phyloP scores from a whole-genome alignment of 2,329 filamentous ascomycete species.

The Pseudocercospora musae region DNA sequence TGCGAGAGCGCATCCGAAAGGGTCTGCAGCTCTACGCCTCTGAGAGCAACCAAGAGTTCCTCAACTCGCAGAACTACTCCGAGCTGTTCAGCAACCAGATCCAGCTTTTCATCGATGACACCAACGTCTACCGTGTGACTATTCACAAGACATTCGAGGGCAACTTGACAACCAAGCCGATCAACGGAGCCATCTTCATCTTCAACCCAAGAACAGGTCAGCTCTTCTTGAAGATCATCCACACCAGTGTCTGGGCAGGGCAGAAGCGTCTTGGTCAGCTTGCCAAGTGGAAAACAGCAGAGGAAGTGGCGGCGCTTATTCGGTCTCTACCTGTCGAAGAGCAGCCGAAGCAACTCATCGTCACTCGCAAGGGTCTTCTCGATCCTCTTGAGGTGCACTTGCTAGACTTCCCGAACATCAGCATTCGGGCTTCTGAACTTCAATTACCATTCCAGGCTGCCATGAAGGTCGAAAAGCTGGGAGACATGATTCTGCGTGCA shows the following conservation, averaged over 20 bases:
- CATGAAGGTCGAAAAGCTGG: conserved; percentile 99
- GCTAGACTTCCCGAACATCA: conserved; percentile 98
- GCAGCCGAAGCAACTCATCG: conserved; percentile 97
- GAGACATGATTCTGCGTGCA: conserved; percentile 96
- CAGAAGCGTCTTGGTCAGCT: conserved; percentile 98
- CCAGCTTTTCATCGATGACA: conserved; percentile 98
- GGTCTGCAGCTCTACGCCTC: conserved; percentile 96
- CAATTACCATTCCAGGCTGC: conserved; percentile 98
- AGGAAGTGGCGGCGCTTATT: conserved; percentile 98
- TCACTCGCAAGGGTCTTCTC: conserved; percentile 92
- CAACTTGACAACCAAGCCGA: conserved; percentile 97
- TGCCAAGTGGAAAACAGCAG: conserved; percentile 98
- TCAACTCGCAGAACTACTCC: conserved; percentile 99
- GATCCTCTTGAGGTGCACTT: conserved; percentile 96
- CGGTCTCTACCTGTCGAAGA: conserved; percentile 94
- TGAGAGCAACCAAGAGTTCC: conserved; percentile 97
- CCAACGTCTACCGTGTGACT: conserved; percentile 97
- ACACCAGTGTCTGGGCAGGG: conserved; percentile 97
- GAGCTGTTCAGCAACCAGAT: conserved; percentile 99
- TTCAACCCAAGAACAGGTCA: conserved; percentile 99
- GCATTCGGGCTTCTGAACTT: conserved; percentile 92
- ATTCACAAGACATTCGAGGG: conserved; percentile 99
- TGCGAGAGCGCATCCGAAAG: conserved; percentile 96
- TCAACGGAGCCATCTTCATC: conserved; percentile 99
- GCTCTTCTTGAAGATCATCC: conserved; percentile 97